Evolutionary conservation across 2,329 filamentous ascomycete species (phyloP), one percentile per base, ranked within the genome.

Genomic region (Alternaria gansuensis): DNA sequence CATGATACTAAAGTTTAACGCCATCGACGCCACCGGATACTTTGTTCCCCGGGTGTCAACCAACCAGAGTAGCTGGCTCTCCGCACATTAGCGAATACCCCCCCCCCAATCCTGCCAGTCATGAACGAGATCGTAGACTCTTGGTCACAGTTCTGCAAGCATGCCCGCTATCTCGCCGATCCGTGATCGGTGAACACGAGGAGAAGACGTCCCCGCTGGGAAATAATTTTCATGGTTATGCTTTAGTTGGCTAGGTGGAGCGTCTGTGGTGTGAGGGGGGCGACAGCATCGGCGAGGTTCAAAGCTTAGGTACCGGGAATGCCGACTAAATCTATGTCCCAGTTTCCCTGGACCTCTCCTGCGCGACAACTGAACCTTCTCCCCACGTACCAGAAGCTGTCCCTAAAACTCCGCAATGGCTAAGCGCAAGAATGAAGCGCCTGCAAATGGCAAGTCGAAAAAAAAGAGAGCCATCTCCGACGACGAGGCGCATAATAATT

Each of bases 401-500:
- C 44, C 43, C 29, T 43, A 48, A 28, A 40, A 2, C 9, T 54
- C 36, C 26, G 24, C 31, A 37, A 71, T 71, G 68, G 52, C 62
- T 5, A 82, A 82, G 72, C 79, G 80, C 60, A 82, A 82, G 66
- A 79, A 76, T 43, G 75, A 79, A 26, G 68, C 74, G 26, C 60
- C 68, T 50, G 59, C 62, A 36, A 78, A 77, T 69, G 75, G 77
- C 65, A 73, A 73, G 60, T 67, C 68, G 49, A 82, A 82, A 68
- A 82, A 82, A 69, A 81, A 81, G 65, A 75, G 75, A 55, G 76
- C 76, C 51, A 75, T 79, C 50, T 75, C 77, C 3, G 76, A 78
- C 62, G 69, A 74, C n/a, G 77, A 78, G 54, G 77, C 76, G 51
- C 74, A 77, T 45, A 64, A 70, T 54, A 77, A 78, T 62, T 79